phyloP scores from a whole-genome alignment of 108 stramenopile species.

The Skeletonema grethae region DNA sequence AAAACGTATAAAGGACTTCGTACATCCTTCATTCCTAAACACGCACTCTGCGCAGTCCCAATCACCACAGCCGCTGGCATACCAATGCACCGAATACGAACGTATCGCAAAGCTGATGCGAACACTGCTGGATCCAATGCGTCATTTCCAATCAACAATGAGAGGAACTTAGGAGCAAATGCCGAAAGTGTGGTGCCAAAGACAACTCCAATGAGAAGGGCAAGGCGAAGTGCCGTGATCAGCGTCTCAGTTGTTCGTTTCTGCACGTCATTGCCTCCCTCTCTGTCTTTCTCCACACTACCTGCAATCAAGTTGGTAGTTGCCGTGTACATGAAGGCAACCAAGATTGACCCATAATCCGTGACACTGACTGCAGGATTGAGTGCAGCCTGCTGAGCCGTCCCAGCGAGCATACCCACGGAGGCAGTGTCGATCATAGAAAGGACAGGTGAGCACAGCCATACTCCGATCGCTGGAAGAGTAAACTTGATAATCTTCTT shows the following conservation, averaged over 20 bases:
- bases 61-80: slow-evolving; percentile 86
- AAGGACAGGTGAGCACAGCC: slow-evolving; percentile 76
- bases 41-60: slow-evolving; percentile 75
- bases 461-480: slow-evolving; percentile 85
- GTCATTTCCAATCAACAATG: slow-evolving; percentile 73
- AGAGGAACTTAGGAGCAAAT: slow-evolving; percentile 50
- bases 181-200: slow-evolving; percentile 59
- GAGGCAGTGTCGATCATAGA: slow-evolving; percentile 85
- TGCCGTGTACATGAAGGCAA: slow-evolving; percentile 83
- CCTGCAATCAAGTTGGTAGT: slow-evolving; percentile 82
- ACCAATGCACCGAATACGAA: slow-evolving; percentile 81
- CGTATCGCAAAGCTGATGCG: slow-evolving; percentile 75
- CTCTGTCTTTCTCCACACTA: slow-evolving; percentile 58
- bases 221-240: slow-evolving; percentile 68
- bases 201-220: slow-evolving; percentile 63
- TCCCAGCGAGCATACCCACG: slow-evolving; percentile 79
- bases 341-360: slow-evolving; percentile 58
- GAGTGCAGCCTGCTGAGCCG: slow-evolving; percentile 84
- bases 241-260: slow-evolving; percentile 55
- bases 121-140: slow-evolving; percentile 69
- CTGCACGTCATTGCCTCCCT: slow-evolving; percentile 24
- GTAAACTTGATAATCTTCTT: slow-evolving; percentile 75
- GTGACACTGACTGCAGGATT: slow-evolving; percentile 83
- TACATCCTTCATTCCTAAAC: slow-evolving; percentile 73
- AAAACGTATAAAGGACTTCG: slow-evolving; percentile 74